Conservation (phyloP, 192 early-diverging fungal genomes). For the Glomus cerebriforme region DNA sequence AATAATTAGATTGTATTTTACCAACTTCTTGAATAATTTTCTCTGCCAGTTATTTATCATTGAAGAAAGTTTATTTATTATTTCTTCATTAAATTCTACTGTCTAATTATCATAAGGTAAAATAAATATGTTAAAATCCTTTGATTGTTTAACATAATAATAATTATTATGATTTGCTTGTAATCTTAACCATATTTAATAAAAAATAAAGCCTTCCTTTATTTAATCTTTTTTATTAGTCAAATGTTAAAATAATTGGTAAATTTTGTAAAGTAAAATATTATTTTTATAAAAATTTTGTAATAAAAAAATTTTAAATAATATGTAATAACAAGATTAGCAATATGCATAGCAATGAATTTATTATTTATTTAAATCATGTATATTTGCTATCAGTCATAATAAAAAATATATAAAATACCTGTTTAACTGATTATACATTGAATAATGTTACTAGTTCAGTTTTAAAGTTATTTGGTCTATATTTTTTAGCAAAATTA, state of each 20-base stretch:
- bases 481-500: too few relatives aligned
- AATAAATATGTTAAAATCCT: background rate
- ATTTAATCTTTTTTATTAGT: background rate
- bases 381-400: too few relatives aligned
- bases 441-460: background rate
- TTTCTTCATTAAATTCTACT: background rate
- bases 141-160: background rate
- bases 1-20: background rate
- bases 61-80: background rate
- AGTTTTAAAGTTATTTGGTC: background rate
- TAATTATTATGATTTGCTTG: background rate
- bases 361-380: too few relatives aligned
- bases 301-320: too few relatives aligned
- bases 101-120: background rate
- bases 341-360: too few relatives aligned
- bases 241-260: background rate
- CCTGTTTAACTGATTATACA: background rate
- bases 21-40: background rate
- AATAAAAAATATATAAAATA: background rate
- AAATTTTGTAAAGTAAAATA: slow-evolving; percentile 7
- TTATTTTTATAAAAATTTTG: background rate
- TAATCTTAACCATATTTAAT: background rate
- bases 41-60: background rate
- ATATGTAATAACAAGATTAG: too few relatives aligned
- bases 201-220: background rate